phyloP scores from a whole-genome alignment of 2,329 filamentous ascomycete species.

The Pseudogymnoascus sp. region DNA sequence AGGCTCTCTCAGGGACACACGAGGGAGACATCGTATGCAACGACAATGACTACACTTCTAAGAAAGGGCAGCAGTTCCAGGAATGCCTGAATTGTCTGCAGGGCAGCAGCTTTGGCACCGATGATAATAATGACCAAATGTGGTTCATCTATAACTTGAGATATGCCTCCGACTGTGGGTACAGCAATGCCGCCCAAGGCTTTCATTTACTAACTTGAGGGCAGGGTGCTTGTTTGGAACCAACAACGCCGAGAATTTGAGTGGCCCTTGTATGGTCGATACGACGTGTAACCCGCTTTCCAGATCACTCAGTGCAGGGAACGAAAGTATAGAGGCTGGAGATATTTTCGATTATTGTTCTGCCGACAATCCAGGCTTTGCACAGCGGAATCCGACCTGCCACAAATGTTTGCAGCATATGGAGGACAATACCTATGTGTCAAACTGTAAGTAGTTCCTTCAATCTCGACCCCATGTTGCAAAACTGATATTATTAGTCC shows the following conservation, averaged over 20 bases:
- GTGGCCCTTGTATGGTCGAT: conserved; percentile 7
- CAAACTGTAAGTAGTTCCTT: background rate
- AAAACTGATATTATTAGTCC: conserved; percentile 29
- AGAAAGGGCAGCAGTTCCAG: conserved; percentile 8
- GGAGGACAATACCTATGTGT: background rate
- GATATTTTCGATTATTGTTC: background rate
- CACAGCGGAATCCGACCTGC: background rate
- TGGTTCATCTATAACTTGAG: conserved; percentile 11
- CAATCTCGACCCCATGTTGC: background rate
- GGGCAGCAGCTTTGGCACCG: background rate
- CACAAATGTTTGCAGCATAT: background rate
- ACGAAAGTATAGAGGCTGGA: background rate
- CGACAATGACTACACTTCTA: conserved; percentile 19
- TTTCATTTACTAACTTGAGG: background rate
- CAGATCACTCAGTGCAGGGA: background rate
- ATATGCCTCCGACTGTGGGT: background rate
- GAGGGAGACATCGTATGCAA: conserved; percentile 37
- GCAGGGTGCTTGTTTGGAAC: background rate
- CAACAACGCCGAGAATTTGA: background rate
- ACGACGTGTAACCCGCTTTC: background rate
- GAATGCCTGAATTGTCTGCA: conserved; percentile 9
- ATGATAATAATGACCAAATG: conserved; percentile 6
- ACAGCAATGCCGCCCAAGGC: background rate
- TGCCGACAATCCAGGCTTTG: background rate
- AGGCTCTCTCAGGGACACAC: conserved; percentile 36